Evolutionary conservation across 371 early-diverging fungal species (phyloP), one percentile per base, ranked within the genome.

Genomic region (Rhizoclosmatium hyalinum): DNA sequence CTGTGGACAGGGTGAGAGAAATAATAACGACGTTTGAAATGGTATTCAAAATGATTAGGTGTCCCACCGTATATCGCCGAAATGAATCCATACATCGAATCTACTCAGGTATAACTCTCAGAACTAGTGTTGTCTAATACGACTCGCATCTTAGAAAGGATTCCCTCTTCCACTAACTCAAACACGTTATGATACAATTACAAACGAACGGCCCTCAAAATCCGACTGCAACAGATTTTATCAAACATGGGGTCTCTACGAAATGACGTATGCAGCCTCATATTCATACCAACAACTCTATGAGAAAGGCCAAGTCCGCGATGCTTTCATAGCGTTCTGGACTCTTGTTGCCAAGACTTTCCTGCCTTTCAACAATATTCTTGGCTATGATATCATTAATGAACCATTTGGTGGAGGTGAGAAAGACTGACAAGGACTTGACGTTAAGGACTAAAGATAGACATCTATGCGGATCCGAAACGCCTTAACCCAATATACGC

Each of bases 331-430:
- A 3, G 75, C 75, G 8, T 88, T 84, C 53, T 88, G 88, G 88
- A 83, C 77, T 65, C 69, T 68, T 1, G 83, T 88, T 10, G 83
- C 88, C 0, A 65, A 72, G 39, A 78, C 82, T 43, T 85, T 85
- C 56, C 61, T 64, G 2, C 73, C 72, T 2, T 74, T 82, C 1
- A 78, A 68, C 14, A 86, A 87, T 64, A 84, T 88, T 32, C 67
- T 87, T 62, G 88, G 88, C 1, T 88, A 88, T 55, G 84, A 88
- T 66, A 60, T 88, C 21, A 79, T 88, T 62, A 88, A 88, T 62
- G 88, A 69, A 44, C 75, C 69, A 44, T 69, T 17, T 39, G n/a
- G 14, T 39, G 74, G 74, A 73, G 83, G 58, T 76, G 73, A 43
- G 63, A 17, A 24, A 45, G 12, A 45, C 17, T 45, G 6, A 2